Evolutionary conservation across 108 stramenopile species (phyloP).

Genomic region (Seminavis robusta): DNA sequence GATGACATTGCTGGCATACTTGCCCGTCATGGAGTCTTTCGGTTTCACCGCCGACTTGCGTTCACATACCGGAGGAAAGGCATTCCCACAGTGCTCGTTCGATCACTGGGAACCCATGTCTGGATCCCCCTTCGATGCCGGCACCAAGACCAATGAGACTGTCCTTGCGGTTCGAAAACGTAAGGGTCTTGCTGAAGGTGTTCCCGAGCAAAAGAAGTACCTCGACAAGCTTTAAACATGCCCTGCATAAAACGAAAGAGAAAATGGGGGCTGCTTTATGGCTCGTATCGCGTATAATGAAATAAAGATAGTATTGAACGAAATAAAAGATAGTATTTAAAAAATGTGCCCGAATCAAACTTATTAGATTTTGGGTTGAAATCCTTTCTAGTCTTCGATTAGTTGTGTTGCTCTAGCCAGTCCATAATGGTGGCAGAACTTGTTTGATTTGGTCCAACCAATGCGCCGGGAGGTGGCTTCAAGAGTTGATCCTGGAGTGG

Average conservation of each 20-base stretch:
- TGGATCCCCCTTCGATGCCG: slow-evolving; percentile 85
- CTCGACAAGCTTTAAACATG: slow-evolving; percentile 97
- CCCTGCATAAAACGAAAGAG: neutral
- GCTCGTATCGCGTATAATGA: too few relatives aligned
- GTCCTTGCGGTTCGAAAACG: slow-evolving; percentile 91
- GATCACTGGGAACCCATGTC: slow-evolving; percentile 99
- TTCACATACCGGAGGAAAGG: slow-evolving; percentile 99
- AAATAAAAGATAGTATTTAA: too few relatives aligned
- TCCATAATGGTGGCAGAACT: too few relatives aligned
- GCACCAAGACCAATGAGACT: slow-evolving; percentile 88
- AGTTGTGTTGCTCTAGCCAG: too few relatives aligned
- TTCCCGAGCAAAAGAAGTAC: slow-evolving; percentile 95
- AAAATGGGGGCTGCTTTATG: too few relatives aligned
- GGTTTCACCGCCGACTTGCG: slow-evolving; percentile 99
- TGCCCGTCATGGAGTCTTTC: slow-evolving; percentile 99
- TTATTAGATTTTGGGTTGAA: too few relatives aligned
- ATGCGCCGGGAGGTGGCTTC: too few relatives aligned
- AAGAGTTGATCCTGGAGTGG: too few relatives aligned
- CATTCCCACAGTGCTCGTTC: slow-evolving; percentile 99
- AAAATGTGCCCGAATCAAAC: too few relatives aligned
- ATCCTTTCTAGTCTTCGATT: too few relatives aligned
- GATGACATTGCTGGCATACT: slow-evolving; percentile 97
- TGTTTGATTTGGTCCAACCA: too few relatives aligned
- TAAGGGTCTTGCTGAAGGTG: slow-evolving; percentile 95
- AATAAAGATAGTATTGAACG: too few relatives aligned